Evolutionary conservation across 2,329 filamentous ascomycete species (phyloP).

Genomic region (Rugonectria rugulosa): DNA sequence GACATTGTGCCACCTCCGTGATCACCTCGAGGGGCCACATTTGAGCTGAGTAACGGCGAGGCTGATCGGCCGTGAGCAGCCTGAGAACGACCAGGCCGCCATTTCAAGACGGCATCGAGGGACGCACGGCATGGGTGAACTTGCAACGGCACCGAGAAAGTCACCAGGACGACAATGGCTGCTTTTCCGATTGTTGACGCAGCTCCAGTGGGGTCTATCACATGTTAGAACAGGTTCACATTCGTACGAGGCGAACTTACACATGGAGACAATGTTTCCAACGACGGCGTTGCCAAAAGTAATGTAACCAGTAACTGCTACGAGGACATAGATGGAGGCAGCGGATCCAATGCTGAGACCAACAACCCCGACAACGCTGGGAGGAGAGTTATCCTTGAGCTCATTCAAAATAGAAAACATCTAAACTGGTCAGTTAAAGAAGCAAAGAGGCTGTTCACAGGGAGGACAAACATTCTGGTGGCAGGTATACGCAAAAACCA

Average conservation of each 20-base stretch:
- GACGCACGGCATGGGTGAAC: conserved; percentile 97
- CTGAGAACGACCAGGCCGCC: conserved; percentile 71
- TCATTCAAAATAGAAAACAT: conserved; percentile 99
- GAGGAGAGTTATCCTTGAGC: conserved; percentile 82
- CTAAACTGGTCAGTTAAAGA: conserved; percentile 50
- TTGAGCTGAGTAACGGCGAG: conserved; percentile 51
- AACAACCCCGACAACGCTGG: conserved; percentile 78
- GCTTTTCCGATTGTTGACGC: conserved; percentile 92
- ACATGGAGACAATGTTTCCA: conserved; percentile 95
- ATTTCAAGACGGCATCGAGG: conserved; percentile 90
- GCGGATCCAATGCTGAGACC: conserved; percentile 85
- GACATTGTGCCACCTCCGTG: conserved; percentile 72
- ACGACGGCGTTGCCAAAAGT: conserved; percentile 90
- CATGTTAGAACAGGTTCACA: conserved; percentile 29
- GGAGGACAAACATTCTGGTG: conserved; percentile 82
- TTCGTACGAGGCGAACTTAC: conserved; percentile 56
- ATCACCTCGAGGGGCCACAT: conserved; percentile 53
- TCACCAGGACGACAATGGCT: conserved; percentile 93
- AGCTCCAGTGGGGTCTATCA: conserved; percentile 54
- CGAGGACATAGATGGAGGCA: conserved; percentile 86
- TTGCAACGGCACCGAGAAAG: conserved; percentile 95
- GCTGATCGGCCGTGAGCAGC: conserved; percentile 45
- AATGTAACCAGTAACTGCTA: conserved; percentile 93
- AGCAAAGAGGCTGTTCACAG: background rate
- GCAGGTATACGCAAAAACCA: conserved; percentile 99